Base-by-base conservation (phyloP, 495 filamentous ascomycete species). In the Podospora pseudocomata region DNA sequence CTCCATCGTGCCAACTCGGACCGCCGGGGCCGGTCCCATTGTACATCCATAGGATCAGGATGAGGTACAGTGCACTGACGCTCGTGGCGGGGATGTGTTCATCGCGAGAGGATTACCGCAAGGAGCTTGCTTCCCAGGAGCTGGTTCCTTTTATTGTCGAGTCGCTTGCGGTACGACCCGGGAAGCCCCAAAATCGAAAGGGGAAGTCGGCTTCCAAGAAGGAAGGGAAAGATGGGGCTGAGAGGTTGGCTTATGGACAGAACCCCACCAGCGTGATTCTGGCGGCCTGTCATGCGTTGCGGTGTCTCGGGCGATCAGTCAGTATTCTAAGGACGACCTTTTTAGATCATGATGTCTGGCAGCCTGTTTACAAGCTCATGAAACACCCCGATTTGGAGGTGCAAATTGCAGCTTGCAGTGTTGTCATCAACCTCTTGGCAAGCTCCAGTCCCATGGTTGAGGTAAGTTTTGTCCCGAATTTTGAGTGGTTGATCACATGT, bases 401-500 rank as follows among this genome's bases (percentile, higher is more conserved):
- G 23, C 89, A 94, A 72, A 89, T 94, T 71, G 91, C 92, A 34
- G 93, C 96, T 2, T 93, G 91, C 0, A 88, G 89, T 19, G 89
- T 88, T 0, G 82, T 95, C 44, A 92, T 89, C 72, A 99, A 99
- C 75, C 78, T 98, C 44, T 84, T 96, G 2, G 80, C 91, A 26
- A 91, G 96, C 57, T 91, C 92, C 73, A 97, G 92, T 71, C 93
- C 95, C 13, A 92, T 98, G 92, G 87, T 90, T 80, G 85, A 90
- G 76, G 92, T 94, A 72, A 81, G 87, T 83, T 58, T 56, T 65
- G 9, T 49, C 7, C 15, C 4, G 30, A 32, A 4, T 5, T 32
- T 4, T 5, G 4, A 32, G 30, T 32, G 30, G 30, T 23, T 16
- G 7, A 3, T 28, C 70, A 55, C 49, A 55, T 72, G 75, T 75